A percentile compares a stretch with the other conserved stretches of the same genome.
Evolutionary conservation across 2,329 filamentous ascomycete species (phyloP).

Genomic region (Pestalotiopsis sp.): DNA sequence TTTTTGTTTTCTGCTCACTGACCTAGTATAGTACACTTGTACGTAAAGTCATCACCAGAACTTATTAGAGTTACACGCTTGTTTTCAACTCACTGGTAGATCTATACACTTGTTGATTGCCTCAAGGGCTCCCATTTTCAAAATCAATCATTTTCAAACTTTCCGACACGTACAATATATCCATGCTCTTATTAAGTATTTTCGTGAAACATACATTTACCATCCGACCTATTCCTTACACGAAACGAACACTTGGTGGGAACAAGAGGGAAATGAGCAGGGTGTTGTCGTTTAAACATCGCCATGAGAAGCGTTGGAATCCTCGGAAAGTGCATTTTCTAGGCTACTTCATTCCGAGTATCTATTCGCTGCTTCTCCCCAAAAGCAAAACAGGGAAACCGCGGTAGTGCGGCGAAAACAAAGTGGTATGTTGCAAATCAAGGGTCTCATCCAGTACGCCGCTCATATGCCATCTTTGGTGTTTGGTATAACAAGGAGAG

Average conservation of each 20-base stretch:
- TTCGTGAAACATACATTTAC: background rate
- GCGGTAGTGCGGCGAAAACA: background rate
- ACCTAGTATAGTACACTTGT: no score
- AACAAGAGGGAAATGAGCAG: background rate
- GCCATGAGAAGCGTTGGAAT: background rate
- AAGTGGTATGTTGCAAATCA: conserved; percentile 8
- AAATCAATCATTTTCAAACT: background rate
- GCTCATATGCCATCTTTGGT: background rate
- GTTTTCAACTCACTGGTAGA: no score
- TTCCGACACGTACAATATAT: background rate
- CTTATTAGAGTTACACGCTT: no score
- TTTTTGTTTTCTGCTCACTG: no score
- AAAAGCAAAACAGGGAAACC: background rate
- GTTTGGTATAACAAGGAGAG: background rate
- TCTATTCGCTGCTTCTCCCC: background rate
- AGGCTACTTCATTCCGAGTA: background rate
- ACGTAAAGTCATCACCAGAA: no score
- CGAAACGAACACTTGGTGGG: background rate
- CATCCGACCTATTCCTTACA: background rate
- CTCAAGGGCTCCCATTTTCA: no score
- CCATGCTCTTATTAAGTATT: background rate
- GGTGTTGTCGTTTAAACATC: background rate
- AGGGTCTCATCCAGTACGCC: conserved; percentile 6
- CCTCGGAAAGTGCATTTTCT: background rate
- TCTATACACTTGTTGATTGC: no score